Conservation (phyloP, 352 stramenopile genomes). For the Phytopythium kandeliae region DNA sequence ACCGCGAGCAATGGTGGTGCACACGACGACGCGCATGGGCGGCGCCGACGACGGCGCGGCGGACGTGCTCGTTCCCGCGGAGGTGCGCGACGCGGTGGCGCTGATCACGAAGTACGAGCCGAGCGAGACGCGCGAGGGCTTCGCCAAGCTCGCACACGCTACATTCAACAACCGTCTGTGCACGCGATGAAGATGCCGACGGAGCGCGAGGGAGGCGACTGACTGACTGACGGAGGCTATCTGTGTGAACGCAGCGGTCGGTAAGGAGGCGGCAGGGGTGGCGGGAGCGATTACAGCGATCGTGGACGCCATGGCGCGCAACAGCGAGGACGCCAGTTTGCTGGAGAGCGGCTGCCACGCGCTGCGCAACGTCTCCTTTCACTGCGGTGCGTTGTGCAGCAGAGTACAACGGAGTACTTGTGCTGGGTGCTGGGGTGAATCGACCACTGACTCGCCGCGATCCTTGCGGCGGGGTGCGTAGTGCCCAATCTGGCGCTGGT, state of each 20-base stretch:
- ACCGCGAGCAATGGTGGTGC: constrained; percentile 26
- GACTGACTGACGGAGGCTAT: neutral
- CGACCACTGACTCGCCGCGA: neutral
- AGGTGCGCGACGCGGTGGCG: constrained; percentile 54
- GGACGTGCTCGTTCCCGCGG: constrained; percentile 24
- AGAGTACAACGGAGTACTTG: no score
- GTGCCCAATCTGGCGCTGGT: constrained; percentile 56
- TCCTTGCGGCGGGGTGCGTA: constrained; percentile 5
- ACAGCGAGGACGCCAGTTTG: constrained; percentile 51
- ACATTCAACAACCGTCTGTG: constrained; percentile 72
- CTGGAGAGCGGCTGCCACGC: constrained; percentile 71
- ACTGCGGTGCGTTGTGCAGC: constrained; percentile 26
- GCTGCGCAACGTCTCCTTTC: constrained; percentile 70
- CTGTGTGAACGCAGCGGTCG: constrained; percentile 26
- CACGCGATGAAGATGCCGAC: no score
- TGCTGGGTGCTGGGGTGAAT: neutral
- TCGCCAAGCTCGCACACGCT: constrained; percentile 67
- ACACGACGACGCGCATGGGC: constrained; percentile 47
- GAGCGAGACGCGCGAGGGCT: constrained; percentile 44
- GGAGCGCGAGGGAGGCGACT: no score
- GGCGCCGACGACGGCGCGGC: constrained; percentile 30
- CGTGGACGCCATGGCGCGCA: constrained; percentile 58
- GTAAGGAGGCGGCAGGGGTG: constrained; percentile 57
- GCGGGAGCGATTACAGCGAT: constrained; percentile 54
- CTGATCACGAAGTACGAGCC: constrained; percentile 56